Evolutionary conservation across 2,329 filamentous ascomycete genomes (phyloP), one percentile per base, ranked within the genome.

Genomic region (Mycosphaerella sp.): DNA sequence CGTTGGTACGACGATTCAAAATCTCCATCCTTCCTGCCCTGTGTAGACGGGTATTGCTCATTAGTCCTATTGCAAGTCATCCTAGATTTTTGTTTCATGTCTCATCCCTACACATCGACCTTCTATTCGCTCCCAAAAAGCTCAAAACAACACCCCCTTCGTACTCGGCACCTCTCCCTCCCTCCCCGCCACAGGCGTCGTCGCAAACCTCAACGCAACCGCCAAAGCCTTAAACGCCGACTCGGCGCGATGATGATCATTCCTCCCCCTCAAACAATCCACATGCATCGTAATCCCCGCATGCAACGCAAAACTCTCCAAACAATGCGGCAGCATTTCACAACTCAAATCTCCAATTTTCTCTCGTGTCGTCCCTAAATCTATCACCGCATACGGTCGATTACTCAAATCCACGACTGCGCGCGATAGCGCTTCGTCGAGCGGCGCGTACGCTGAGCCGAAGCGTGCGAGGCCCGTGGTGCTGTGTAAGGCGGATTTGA

Each of bases 201-300:
- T 91, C 8, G 93, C 93, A 69, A 80, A 79, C 62, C 85, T 79
- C 49, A 94, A 78, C 6, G 93, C 93, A 40, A 96, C 82, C 0
- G 93, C 93, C 60, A 97, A 72, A 41, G 93, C 93, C 79, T 98
- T 98, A 73, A 98, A 96, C 13, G 91, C 93, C 68, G 87, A 93
- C 80, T 97, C 93, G 8, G 93, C 90, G 52, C 90, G 79, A 74
- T 97, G 93, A 72, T 97, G 93, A 72, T 97, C 93, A 71, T 97
- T 98, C 56, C 86, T 81, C 46, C 93, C 93, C 57, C 89, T 81
- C 50, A 95, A 72, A 71, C 88, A 94, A 73, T 96, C 89, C 53
- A 98, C 88, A 74, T 98, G 93, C 66, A 97, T 74, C n/a, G 93
- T 98, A 47, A 96, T 79, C 21, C 89, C 85, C 3, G 89, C 89